Base-by-base conservation (phyloP, 2,329 filamentous ascomycete genomes). In the Lasiodiplodia sp. region DNA sequence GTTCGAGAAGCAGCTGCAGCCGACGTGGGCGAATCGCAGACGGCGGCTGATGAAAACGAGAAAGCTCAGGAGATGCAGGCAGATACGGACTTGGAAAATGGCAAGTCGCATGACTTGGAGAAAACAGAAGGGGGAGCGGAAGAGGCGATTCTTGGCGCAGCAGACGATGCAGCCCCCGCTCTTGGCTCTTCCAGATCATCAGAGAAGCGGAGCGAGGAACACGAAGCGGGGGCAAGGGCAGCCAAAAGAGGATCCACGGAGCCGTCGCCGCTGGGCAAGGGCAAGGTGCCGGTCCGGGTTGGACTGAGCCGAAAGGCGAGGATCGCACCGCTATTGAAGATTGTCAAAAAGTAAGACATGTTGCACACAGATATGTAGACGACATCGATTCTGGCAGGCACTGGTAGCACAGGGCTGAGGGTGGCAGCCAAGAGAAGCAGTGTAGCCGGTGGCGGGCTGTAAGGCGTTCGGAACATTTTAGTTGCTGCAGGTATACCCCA, bases 251-350 rank as follows among this genome's bases (percentile, higher is more conserved):
- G 60, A 64, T 67, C 57, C 67, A 34, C 40, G 51, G 38, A 60
- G 49, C 73, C 72, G 60, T 77, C 75, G 44, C 72, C 76, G 10
- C 68, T 73, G 12, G 74, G 65, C 64, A 80, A 77, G 74, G 73
- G 79, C 18, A 84, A 83, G 71, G 76, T 80, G 25, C 73, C 76
- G 2, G 83, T 83, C 60, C 76, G 84, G 28, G 84, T 86, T 52
- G 84, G 84, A 2, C 74, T 86, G 47, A 86, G 83, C 73, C 83
- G 81, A 75, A 79, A 80, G 52, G 80, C 80, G 25, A 79, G 82
- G 66, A 85, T 86, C 65, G 78, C 83, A 52, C 83, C 84, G 10
- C 72, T 86, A 55, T 75, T 86, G 65, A 83, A 82, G 69, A 76
- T 77, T 2, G 76, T 85, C 57, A 82, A 78, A 75, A 85, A 84